Base-by-base conservation (phyloP, 345 rosid genomes). In the Populus simonii region DNA sequence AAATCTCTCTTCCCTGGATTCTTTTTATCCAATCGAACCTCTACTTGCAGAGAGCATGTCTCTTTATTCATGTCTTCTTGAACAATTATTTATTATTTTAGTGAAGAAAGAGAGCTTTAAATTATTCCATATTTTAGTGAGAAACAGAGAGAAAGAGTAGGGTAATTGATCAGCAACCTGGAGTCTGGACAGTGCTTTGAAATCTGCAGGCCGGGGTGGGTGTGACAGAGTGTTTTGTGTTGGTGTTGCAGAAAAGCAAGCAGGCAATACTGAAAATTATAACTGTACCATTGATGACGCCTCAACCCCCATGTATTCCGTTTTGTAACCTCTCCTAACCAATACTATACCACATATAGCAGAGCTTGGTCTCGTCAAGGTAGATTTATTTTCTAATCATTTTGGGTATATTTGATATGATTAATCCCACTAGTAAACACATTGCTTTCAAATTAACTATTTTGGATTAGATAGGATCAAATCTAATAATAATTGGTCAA, bases 1-100 rank as follows among this genome's bases (percentile, higher is more conserved):
- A 76, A 59, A 83, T 87, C 90, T 84, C 72, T 63, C 79, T 73
- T 41, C 72, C 66, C 62, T 79, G 77, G 84, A 78, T 85, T 87
- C 87, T 78, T 85, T 89, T 76, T 84, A 87, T 87, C 91, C 84
- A 70, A 84, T 80, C 81, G 66, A 80, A 76, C 86, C 88, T 76
- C 84, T 87, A 78, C 78, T 78, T 85, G 83, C 88, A 83, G 74
- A 83, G 78, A 85, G 81, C 83, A 66, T 87, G 85, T 78, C 83
- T 72, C 87, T 85, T 83, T 83, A 75, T 83, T 79, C 83, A 82
- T 80, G 78, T 74, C 81, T 70, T 79, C 49, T 82, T 68, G 38
- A 13, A 23, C 27, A 17, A 53, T 74, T 15, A 45, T 53, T 72
- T 33, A 39, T 41, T 77, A 35, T 70, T 74, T 61, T 41, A 77